Percentiles rank a stretch among this genome's conserved stretches.
These are phyloP conservation scores for Candida ficus DNA, from an alignment of 805 yeast genomes.

Conservation along the genomic window DNA sequence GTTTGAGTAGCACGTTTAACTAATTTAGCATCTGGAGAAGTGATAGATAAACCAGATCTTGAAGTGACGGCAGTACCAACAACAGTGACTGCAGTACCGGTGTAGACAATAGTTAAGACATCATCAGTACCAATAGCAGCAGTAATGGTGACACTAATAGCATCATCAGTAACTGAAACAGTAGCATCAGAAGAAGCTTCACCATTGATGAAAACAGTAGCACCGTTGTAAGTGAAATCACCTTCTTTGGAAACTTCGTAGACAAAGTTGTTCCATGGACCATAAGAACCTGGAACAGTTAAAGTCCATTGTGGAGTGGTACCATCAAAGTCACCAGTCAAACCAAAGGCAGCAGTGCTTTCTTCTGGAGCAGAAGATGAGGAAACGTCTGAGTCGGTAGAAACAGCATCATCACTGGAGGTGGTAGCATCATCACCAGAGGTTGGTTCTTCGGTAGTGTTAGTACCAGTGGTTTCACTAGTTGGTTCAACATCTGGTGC, in stretches of 20 bases:
- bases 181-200: background rate
- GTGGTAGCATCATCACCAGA: no score
- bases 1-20: slow-evolving; percentile 1
- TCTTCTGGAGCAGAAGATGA: background rate
- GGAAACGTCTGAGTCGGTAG: background rate
- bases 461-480: background rate
- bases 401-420: no score
- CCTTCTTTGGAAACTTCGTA: slow-evolving; percentile 5
- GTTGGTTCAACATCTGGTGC: background rate
- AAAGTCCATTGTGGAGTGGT: slow-evolving; percentile 13
- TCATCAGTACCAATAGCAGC: background rate
- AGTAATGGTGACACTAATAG: slow-evolving; percentile 5
- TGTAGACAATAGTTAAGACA: background rate
- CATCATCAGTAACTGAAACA: slow-evolving; percentile 4
- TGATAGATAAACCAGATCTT: background rate
- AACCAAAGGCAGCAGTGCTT: background rate
- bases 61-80: background rate
- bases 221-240: slow-evolving; percentile 9
- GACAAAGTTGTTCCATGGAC: slow-evolving; percentile 17
- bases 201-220: slow-evolving; percentile 10
- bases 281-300: slow-evolving; percentile 15
- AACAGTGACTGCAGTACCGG: background rate
- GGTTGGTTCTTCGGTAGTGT: no score
- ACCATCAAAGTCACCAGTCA: slow-evolving; percentile 7
- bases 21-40: background rate